phyloP scores from a whole-genome alignment of 2,329 filamentous ascomycete genomes.

The Cadophora gregata region DNA sequence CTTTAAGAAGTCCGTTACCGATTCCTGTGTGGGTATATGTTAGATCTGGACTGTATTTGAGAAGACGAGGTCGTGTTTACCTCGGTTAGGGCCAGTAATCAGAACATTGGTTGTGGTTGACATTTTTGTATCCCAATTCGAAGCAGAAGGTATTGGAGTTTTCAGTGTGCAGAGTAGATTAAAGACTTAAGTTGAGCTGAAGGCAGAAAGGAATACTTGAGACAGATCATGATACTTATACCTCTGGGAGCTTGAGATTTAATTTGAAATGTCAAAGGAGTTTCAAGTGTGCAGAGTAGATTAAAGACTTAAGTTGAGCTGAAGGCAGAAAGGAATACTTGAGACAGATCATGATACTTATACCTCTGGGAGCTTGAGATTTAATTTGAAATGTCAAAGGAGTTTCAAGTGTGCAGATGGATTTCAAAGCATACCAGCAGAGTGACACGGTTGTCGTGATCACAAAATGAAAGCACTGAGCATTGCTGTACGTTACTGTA shows the following conservation, averaged over 20 bases:
- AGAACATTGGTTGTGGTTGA: conserved; percentile 19
- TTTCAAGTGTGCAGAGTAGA: background rate
- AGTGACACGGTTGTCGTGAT: background rate
- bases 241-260: background rate
- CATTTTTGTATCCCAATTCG: conserved; percentile 1
- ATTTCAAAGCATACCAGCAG: background rate
- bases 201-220: background rate
- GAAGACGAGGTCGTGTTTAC: background rate
- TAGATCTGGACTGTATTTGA: background rate
- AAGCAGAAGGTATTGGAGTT: background rate
- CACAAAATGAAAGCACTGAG: background rate
- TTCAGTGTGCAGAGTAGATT: background rate
- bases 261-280: background rate
- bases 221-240: background rate
- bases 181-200: background rate
- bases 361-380: background rate
- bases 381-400: background rate
- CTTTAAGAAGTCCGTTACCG: conserved; percentile 19
- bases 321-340: background rate
- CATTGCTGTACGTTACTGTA: background rate
- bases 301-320: background rate
- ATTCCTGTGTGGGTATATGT: conserved; percentile 21
- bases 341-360: background rate
- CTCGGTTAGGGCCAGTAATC: conserved; percentile 24
- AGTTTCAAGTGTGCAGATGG: background rate